phyloP scores from a whole-genome alignment of 140 eudicot species.

The Ambrosia hybrid region DNA sequence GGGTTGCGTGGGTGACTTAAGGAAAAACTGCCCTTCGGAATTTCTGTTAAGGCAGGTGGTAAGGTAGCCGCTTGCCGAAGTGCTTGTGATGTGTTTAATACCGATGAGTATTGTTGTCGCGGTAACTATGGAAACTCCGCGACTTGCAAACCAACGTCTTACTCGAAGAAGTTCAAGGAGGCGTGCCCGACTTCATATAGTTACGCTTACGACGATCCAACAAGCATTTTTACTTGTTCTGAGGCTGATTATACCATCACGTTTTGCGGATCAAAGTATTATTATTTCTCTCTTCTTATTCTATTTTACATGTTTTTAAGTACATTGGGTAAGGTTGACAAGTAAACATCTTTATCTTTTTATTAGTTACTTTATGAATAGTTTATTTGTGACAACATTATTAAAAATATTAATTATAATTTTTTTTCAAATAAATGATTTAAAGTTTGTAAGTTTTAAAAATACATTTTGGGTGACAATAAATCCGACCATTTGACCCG shows the following conservation, averaged over 20 bases:
- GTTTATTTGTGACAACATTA: neutral
- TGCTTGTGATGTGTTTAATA: conserved; percentile 81
- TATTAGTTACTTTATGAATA: too few species aligned
- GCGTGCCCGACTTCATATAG: conserved; percentile 89
- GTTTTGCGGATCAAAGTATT: conserved; percentile 74
- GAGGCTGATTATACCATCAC: conserved; percentile 65
- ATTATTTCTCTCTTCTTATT: neutral
- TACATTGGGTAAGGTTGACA: neutral
- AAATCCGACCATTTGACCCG: too few species aligned
- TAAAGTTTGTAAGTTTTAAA: neutral
- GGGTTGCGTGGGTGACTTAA: conserved; percentile 68
- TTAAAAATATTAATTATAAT: too few species aligned
- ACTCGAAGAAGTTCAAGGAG: conserved; percentile 63
- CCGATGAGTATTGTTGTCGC: conserved; percentile 82
- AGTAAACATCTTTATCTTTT: neutral
- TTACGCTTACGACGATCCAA: conserved; percentile 85
- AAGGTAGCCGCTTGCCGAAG: conserved; percentile 66
- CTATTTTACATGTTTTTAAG: neutral
- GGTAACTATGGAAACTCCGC: conserved; percentile 61
- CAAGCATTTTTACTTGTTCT: conserved; percentile 70
- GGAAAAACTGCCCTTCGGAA: conserved; percentile 63
- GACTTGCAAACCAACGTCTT: conserved; percentile 65
- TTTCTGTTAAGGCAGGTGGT: conserved; percentile 44
- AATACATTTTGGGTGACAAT: too few species aligned
- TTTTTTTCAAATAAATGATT: too few species aligned